phyloP scores from a whole-genome alignment of 2,329 filamentous ascomycete genomes.

The Hymenoscyphus albidus region DNA sequence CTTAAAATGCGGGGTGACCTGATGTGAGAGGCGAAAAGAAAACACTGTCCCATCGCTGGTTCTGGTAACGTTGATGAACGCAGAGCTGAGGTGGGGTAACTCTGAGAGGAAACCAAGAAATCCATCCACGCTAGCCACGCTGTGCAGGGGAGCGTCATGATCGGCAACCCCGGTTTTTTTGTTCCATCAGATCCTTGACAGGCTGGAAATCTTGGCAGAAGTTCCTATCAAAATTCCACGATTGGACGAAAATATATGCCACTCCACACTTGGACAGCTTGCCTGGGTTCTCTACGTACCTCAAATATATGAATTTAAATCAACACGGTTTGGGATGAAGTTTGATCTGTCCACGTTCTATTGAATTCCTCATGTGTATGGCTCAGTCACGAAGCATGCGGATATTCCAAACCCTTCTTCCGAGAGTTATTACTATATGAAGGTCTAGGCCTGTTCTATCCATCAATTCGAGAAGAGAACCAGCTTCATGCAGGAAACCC shows the following conservation, averaged over 20 bases:
- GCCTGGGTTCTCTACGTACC: not conserved
- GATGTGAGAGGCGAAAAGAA: constrained; percentile 4
- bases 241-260: not conserved
- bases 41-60: not conserved
- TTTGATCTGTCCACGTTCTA: not conserved
- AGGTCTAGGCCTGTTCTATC: not conserved
- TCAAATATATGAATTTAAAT: not conserved
- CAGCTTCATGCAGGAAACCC: not conserved
- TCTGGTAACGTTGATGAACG: not conserved
- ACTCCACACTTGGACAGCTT: not conserved
- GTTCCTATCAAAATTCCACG: not conserved
- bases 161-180: constrained; percentile 14
- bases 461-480: not conserved
- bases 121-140: constrained; percentile 5
- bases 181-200: not conserved
- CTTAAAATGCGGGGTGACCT: constrained; percentile 1
- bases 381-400: not conserved
- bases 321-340: not conserved
- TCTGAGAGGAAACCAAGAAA: constrained; percentile 9
- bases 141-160: constrained; percentile 21
- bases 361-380: not conserved
- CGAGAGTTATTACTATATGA: not conserved
- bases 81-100: not conserved
- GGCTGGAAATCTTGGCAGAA: constrained; percentile 8
- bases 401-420: not conserved